phyloP scores from a whole-genome alignment of 2,329 filamentous ascomycete genomes.

The Daldinia sp. region DNA sequence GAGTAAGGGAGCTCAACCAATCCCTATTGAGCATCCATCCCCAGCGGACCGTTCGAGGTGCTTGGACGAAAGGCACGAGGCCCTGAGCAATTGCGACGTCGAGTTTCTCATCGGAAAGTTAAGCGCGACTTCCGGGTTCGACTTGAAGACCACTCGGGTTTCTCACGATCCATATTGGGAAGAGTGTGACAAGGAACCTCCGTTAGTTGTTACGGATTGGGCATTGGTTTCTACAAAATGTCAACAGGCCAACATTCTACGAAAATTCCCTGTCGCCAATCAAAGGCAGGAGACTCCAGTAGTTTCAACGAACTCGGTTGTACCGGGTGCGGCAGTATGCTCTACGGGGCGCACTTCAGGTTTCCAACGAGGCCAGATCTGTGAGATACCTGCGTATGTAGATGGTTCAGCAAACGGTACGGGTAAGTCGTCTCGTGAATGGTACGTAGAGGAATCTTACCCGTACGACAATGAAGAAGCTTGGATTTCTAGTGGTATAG shows the following conservation, averaged over 20 bases:
- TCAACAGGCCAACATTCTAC: slow-evolving; percentile 52
- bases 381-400: slow-evolving; percentile 55
- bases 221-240: slow-evolving; percentile 50
- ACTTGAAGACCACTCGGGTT: slow-evolving; percentile 54
- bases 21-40: slow-evolving; percentile 53
- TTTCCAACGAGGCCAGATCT: slow-evolving; percentile 52
- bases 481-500: slow-evolving; percentile 57
- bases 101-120: slow-evolving; percentile 50
- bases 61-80: slow-evolving; percentile 49
- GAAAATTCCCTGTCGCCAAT: slow-evolving; percentile 51
- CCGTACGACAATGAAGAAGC: slow-evolving; percentile 51
- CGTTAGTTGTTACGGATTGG: slow-evolving; percentile 56
- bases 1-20: slow-evolving; percentile 40
- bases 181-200: slow-evolving; percentile 51
- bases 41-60: slow-evolving; percentile 51
- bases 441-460: slow-evolving; percentile 55
- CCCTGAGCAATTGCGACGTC: slow-evolving; percentile 40
- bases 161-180: slow-evolving; percentile 57
- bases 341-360: slow-evolving; percentile 56
- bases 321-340: slow-evolving; percentile 49
- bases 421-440: slow-evolving; percentile 54
- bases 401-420: slow-evolving; percentile 52
- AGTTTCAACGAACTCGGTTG: slow-evolving; percentile 43
- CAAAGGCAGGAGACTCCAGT: slow-evolving; percentile 49
- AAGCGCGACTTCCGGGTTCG: slow-evolving; percentile 52